A percentile compares a stretch with the other conserved stretches of the same genome.
phyloP scores from a whole-genome alignment of 2,329 filamentous ascomycete species.

The Penicillium carneum region DNA sequence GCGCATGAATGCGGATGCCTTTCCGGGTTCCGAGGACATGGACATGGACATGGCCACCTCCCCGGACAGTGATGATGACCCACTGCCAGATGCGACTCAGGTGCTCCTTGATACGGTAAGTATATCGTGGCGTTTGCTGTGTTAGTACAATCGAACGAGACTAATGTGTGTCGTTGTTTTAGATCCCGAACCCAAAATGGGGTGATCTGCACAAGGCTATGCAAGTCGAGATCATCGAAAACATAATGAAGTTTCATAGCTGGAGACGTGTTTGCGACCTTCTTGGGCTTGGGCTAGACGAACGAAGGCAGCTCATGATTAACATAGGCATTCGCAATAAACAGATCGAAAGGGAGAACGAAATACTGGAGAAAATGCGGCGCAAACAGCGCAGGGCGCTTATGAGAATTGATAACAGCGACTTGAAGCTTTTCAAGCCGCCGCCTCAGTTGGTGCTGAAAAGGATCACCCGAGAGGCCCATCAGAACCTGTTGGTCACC shows the following conservation, averaged over 20 bases:
- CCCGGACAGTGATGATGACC: constrained; percentile 35
- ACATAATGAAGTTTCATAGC: constrained; percentile 36
- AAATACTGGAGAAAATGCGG: constrained; percentile 43
- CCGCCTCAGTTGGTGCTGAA: constrained; percentile 42
- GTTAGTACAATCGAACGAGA: not conserved
- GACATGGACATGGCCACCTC: constrained; percentile 14
- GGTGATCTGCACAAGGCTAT: constrained; percentile 42
- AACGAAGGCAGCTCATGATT: constrained; percentile 32
- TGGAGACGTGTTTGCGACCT: constrained; percentile 34
- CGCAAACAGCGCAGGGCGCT: constrained; percentile 44
- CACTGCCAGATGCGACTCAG: constrained; percentile 16
- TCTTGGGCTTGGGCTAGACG: constrained; percentile 38
- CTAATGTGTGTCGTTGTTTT: not conserved
- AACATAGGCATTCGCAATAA: constrained; percentile 32
- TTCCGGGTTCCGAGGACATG: not conserved
- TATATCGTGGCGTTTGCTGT: not conserved
- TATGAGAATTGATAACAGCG: constrained; percentile 45
- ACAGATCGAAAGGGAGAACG: constrained; percentile 43
- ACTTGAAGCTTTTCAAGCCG: constrained; percentile 31
- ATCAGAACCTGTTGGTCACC: constrained; percentile 12
- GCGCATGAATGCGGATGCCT: constrained; percentile 3
- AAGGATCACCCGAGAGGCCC: constrained; percentile 34
- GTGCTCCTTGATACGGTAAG: constrained; percentile 22
- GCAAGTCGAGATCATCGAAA: constrained; percentile 48
- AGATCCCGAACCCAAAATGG: constrained; percentile 40